These are phyloP conservation scores for Hansenula sp. DNA, from an alignment of 1,139 yeast species.

Conservation along the genomic window DNA sequence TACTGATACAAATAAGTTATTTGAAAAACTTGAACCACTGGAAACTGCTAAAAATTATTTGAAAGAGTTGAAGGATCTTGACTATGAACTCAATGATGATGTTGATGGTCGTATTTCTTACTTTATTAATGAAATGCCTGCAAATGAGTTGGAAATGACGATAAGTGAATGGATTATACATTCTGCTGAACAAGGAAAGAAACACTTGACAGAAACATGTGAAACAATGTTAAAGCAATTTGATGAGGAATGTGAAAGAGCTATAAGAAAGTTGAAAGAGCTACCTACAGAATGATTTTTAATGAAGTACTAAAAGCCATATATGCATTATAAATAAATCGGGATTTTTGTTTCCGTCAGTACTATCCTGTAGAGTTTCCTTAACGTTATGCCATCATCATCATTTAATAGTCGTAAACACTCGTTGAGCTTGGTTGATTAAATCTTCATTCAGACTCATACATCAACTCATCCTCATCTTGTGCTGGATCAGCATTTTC, in stretches of 20 bases:
- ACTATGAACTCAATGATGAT: slow-evolving; percentile 36
- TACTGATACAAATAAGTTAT: slow-evolving; percentile 26
- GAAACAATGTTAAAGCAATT: slow-evolving; percentile 41
- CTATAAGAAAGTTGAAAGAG: slow-evolving; percentile 24
- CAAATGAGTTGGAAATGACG: slow-evolving; percentile 62
- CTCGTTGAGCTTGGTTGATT: too few relatives aligned
- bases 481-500: not conserved
- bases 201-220: slow-evolving; percentile 29
- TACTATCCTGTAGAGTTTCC: too few relatives aligned
- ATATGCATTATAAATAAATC: not conserved
- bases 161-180: slow-evolving; percentile 64
- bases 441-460: not conserved
- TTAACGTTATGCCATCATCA: too few relatives aligned
- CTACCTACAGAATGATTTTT: slow-evolving; percentile 3
- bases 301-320: not conserved
- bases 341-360: too few relatives aligned
- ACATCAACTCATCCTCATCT: slow-evolving; percentile 1
- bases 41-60: slow-evolving; percentile 36
- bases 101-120: slow-evolving; percentile 57
- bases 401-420: too few relatives aligned
- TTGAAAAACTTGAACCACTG: slow-evolving; percentile 35
- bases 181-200: slow-evolving; percentile 46
- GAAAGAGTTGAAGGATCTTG: slow-evolving; percentile 15
- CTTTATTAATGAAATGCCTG: slow-evolving; percentile 67
- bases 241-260: slow-evolving; percentile 38